phyloP scores from a whole-genome alignment of 192 early-diverging fungal genomes.

The Backusella mclennaniae region DNA sequence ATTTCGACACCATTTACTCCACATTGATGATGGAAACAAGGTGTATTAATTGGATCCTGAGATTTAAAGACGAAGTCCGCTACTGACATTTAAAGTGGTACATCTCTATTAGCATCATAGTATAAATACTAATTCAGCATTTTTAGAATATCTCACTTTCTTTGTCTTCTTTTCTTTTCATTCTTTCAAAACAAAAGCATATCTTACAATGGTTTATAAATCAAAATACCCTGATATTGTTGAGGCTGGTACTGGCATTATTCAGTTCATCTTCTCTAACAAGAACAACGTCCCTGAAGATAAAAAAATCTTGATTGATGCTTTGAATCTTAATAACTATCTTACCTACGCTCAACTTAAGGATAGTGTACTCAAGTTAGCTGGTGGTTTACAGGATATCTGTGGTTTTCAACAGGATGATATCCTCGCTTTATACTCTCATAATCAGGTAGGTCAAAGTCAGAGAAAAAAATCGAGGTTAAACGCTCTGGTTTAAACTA shows the following conservation, averaged over 20 bases:
- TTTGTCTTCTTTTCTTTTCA: background rate
- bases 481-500: background rate
- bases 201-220: conserved; percentile 31
- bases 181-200: background rate
- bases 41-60: background rate
- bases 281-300: conserved; percentile 34
- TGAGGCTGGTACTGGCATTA: conserved; percentile 42
- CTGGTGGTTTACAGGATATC: conserved; percentile 27
- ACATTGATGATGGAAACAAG: background rate
- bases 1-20: background rate
- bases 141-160: background rate
- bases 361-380: conserved; percentile 10
- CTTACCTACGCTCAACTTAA: conserved; percentile 40
- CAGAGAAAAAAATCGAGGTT: background rate
- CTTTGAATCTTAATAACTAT: conserved; percentile 12
- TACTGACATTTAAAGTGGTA: conserved; percentile 7
- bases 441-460: conserved; percentile 22
- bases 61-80: conserved; percentile 4
- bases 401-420: conserved; percentile 21
- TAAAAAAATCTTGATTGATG: conserved; percentile 44
- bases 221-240: conserved; percentile 36
- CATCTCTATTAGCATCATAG: background rate
- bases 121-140: background rate
- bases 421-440: conserved; percentile 20
- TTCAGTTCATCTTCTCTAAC: conserved; percentile 42